Percentiles rank a stretch among this genome's conserved stretches.
Evolutionary conservation across 805 yeast species (phyloP).

Genomic region (Millerozyma miso): DNA sequence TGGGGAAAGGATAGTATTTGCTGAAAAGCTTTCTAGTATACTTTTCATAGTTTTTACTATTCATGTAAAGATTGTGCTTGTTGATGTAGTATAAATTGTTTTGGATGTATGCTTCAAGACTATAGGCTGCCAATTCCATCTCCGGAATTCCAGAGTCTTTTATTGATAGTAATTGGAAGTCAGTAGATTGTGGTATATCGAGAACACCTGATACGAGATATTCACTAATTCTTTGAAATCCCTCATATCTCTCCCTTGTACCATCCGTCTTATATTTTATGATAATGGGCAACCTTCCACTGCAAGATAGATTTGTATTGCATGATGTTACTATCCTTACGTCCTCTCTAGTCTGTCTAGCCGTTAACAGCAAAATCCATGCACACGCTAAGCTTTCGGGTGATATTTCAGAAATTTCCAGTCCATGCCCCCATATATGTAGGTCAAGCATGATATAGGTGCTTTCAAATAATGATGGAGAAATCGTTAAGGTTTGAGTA

Average conservation of each 20-base stretch:
- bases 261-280: constrained; percentile 9
- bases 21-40: constrained; percentile 55
- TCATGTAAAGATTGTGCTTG: constrained; percentile 53
- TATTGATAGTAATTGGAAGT: constrained; percentile 4
- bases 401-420: constrained; percentile 41
- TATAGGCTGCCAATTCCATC: constrained; percentile 39
- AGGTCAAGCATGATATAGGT: constrained; percentile 9
- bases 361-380: constrained; percentile 34
- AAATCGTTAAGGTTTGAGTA: not conserved
- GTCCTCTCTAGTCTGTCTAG: constrained; percentile 7
- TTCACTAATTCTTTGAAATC: constrained; percentile 13
- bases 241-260: constrained; percentile 11
- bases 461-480: not conserved
- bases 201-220: not conserved
- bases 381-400: constrained; percentile 49
- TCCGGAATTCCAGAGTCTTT: constrained; percentile 2
- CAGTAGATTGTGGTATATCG: constrained; percentile 4
- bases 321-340: constrained; percentile 49
- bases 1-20: constrained; percentile 60
- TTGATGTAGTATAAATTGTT: constrained; percentile 45
- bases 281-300: constrained; percentile 49
- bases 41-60: constrained; percentile 54
- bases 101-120: constrained; percentile 39
- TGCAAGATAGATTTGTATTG: constrained; percentile 51
- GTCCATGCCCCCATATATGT: constrained; percentile 53